Percentiles rank a stretch among this genome's conserved stretches.
Conservation (phyloP, 1,284 basidiomycete genomes). For the Phlebopus sp. region DNA sequence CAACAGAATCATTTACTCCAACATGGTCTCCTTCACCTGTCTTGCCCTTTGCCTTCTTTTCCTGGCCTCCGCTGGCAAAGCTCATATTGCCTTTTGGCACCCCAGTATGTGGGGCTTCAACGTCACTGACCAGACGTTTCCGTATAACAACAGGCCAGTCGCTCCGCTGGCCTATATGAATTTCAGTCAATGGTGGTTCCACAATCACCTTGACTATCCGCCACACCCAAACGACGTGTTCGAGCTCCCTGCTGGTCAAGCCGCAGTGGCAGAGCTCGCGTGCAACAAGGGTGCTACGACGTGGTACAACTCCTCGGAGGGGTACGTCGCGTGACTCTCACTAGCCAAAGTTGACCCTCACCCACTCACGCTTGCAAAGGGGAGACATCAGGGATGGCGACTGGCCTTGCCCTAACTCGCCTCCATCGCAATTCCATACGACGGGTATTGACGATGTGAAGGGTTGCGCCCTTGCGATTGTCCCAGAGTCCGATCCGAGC, state of each 20-base stretch:
- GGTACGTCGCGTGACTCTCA: constrained; percentile 42
- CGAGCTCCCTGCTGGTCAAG: constrained; percentile 26
- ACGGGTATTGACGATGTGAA: constrained; percentile 47
- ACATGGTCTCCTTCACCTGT: background rate
- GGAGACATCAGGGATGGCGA: constrained; percentile 13
- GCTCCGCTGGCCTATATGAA: constrained; percentile 29
- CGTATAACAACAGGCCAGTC: constrained; percentile 25
- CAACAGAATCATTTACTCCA: background rate
- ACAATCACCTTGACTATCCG: constrained; percentile 29
- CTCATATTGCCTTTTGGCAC: constrained; percentile 10
- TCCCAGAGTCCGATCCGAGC: constrained; percentile 56
- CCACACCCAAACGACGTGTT: constrained; percentile 32
- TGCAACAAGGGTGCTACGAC: constrained; percentile 38
- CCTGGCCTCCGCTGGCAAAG: background rate
- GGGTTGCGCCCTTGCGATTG: constrained; percentile 68
- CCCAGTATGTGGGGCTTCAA: constrained; percentile 16
- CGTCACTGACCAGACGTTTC: constrained; percentile 9
- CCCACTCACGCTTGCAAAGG: background rate
- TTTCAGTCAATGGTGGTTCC: constrained; percentile 43
- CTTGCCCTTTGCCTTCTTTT: background rate
- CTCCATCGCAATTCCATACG: constrained; percentile 47
- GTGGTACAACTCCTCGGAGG: constrained; percentile 41
- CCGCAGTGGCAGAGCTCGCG: constrained; percentile 16
- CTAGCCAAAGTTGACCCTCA: constrained; percentile 18
- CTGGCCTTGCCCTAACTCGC: constrained; percentile 46